Evolutionary conservation across 495 filamentous ascomycete species (phyloP).

Genomic region (Aspergillus cavernicola): DNA sequence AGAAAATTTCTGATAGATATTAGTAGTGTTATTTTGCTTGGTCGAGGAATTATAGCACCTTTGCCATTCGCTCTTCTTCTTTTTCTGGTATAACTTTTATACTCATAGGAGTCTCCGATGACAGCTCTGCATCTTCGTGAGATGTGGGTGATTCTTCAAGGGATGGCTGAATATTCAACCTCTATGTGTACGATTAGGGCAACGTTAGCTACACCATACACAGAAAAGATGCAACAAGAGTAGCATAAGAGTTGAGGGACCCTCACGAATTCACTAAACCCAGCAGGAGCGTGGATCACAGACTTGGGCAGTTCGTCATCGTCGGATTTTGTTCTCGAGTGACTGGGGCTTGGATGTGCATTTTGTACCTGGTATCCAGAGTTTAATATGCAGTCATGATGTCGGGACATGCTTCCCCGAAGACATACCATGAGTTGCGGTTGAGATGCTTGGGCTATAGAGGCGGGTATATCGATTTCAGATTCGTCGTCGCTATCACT

Average conservation of each 20-base stretch:
- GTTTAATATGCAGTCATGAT: too few relatives aligned
- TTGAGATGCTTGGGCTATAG: constrained; percentile 7
- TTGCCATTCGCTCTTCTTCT: constrained; percentile 21
- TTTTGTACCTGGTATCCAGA: constrained; percentile 59
- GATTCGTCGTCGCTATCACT: constrained; percentile 6
- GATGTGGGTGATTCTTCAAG: background rate
- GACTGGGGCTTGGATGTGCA: constrained; percentile 52
- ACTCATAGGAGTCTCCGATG: constrained; percentile 1
- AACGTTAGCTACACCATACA: background rate
- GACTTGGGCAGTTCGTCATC: constrained; percentile 73
- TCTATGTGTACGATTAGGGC: background rate
- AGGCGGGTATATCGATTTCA: constrained; percentile 9
- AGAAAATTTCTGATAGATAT: constrained; percentile 20
- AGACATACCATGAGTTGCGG: constrained; percentile 36
- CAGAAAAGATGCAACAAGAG: background rate
- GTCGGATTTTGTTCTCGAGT: constrained; percentile 49
- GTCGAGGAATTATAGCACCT: constrained; percentile 12
- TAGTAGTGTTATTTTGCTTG: constrained; percentile 4
- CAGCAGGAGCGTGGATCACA: constrained; percentile 82
- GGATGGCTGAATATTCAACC: background rate
- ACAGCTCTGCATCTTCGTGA: background rate
- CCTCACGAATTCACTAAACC: constrained; percentile 74
- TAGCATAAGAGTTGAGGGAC: background rate
- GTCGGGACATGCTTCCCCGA: too few relatives aligned
- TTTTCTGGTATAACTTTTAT: background rate